These are phyloP conservation scores for Xylariaceae sp. DNA, from an alignment of 2,329 filamentous ascomycete genomes.

Conservation along the genomic window DNA sequence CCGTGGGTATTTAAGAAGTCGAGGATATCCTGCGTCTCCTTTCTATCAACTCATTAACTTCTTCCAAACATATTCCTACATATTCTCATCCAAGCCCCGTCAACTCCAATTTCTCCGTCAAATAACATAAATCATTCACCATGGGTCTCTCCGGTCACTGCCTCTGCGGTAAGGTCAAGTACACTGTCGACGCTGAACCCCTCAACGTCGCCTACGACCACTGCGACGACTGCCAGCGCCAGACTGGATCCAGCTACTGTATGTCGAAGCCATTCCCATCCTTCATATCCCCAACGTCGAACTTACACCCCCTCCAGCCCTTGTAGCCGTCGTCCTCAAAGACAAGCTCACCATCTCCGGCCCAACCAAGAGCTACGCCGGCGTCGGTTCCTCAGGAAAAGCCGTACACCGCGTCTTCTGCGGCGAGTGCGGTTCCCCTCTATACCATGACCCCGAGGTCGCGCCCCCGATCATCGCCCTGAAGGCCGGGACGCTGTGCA, in stretches of 20 bases:
- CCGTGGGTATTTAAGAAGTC: slow-evolving; percentile 12
- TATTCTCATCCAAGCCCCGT: background rate
- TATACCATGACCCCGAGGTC: slow-evolving; percentile 65
- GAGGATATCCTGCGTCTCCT: slow-evolving; percentile 2
- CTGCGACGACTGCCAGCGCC: slow-evolving; percentile 68
- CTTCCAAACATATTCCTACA: background rate
- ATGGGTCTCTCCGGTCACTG: slow-evolving; percentile 67
- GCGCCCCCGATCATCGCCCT: slow-evolving; percentile 65
- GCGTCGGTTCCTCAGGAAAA: slow-evolving; percentile 56
- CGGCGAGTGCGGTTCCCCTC: slow-evolving; percentile 62
- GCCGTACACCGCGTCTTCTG: slow-evolving; percentile 65
- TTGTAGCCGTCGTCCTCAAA: slow-evolving; percentile 62
- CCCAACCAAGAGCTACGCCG: slow-evolving; percentile 59
- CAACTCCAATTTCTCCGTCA: slow-evolving; percentile 1
- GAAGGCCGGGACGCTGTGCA: slow-evolving; percentile 60
- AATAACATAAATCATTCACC: slow-evolving; percentile 28
- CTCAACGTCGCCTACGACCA: slow-evolving; percentile 58
- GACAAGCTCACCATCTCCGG: slow-evolving; percentile 59
- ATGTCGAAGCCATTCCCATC: slow-evolving; percentile 26
- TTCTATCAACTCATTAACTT: background rate
- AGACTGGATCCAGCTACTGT: slow-evolving; percentile 65
- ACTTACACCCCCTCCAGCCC: slow-evolving; percentile 40
- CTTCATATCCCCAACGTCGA: background rate
- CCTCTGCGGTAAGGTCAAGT: slow-evolving; percentile 67
- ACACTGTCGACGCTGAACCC: slow-evolving; percentile 45